Base-by-base conservation (phyloP, 768 basidiomycete genomes). In the Termitomyces sp. region DNA sequence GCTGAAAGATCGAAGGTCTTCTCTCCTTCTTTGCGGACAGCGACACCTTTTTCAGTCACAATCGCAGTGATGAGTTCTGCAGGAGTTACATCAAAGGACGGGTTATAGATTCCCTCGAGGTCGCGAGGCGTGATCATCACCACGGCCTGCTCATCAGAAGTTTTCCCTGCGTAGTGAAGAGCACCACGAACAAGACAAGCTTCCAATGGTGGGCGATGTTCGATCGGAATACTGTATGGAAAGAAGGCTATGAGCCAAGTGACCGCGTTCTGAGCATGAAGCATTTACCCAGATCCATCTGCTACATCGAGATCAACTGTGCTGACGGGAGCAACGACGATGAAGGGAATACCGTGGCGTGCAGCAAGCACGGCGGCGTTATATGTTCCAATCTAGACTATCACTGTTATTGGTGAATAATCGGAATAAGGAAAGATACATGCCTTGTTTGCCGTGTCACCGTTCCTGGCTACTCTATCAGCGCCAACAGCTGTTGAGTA, bases 71-170 rank as follows among this genome's bases (percentile, higher is more conserved):
- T 97, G 43, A 98, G 76, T 58, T 91, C 88, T 2, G 95, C 93
- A 0, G 95, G 95, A 0, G 96, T 98, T 16, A 98, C 94, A 68
- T 98, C 96, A 72, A 98, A 98, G 62, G 91, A 93, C 1, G 96
- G 95, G 71, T 97, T 98, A 71, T 95, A 96, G 40, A 93, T 76
- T 32, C 81, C 83, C 45, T 82, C 78, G 30, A 88, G 68, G 14
- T 77, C 79, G 22, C 74, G 69, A 0, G 95, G 93, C 0, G 94
- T 94, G 60, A 95, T 84, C 82, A 93, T 85, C 13, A 95, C 89
- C 44, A 88, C 85, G 0, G 86, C 87, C 65, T 93, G 88, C 63
- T 85, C 75, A 53, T 82, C 78, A 13, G 45, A 39, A 8, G 48
- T 37, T 20, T 77, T 71, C 0, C 80, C 82, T 10, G 74, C 67